These are phyloP conservation scores for Seminavis robusta DNA, from an alignment of 108 stramenopile species.

Conservation along the genomic window DNA sequence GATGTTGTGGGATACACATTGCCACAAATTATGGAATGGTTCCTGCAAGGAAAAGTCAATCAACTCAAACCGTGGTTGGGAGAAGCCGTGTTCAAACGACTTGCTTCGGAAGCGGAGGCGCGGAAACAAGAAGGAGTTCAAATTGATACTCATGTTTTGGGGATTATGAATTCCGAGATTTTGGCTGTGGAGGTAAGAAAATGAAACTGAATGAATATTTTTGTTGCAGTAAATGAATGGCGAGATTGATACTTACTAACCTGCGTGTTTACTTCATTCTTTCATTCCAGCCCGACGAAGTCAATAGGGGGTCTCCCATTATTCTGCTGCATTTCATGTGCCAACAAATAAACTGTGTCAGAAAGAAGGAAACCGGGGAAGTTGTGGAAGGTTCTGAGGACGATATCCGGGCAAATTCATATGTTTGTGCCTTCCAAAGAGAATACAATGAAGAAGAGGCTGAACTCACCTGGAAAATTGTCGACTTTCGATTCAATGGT, in stretches of 20 bases:
- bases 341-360: conserved; percentile 98
- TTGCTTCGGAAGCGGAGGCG: conserved; percentile 85
- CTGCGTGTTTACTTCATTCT: background rate
- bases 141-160: conserved; percentile 92
- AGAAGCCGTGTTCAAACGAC: conserved; percentile 84
- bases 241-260: background rate
- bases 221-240: background rate
- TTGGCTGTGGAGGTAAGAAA: conserved; percentile 78
- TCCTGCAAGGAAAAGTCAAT: conserved; percentile 82
- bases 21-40: conserved; percentile 89
- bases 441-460: conserved; percentile 92
- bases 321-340: conserved; percentile 94
- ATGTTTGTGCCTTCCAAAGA: conserved; percentile 92
- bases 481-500: conserved; percentile 60
- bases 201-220: conserved; percentile 11
- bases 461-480: conserved; percentile 94
- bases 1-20: conserved; percentile 88
- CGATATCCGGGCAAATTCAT: conserved; percentile 92
- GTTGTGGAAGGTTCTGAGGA: conserved; percentile 91
- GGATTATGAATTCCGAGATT: conserved; percentile 94
- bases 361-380: conserved; percentile 86
- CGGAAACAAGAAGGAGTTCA: conserved; percentile 89
- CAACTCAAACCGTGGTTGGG: conserved; percentile 87
- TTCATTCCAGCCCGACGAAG: conserved; percentile 47
- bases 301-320: conserved; percentile 88